Evolutionary conservation across 345 rosid species (phyloP), one percentile per base, ranked within the genome.

Genomic region (Brassica nigra): DNA sequence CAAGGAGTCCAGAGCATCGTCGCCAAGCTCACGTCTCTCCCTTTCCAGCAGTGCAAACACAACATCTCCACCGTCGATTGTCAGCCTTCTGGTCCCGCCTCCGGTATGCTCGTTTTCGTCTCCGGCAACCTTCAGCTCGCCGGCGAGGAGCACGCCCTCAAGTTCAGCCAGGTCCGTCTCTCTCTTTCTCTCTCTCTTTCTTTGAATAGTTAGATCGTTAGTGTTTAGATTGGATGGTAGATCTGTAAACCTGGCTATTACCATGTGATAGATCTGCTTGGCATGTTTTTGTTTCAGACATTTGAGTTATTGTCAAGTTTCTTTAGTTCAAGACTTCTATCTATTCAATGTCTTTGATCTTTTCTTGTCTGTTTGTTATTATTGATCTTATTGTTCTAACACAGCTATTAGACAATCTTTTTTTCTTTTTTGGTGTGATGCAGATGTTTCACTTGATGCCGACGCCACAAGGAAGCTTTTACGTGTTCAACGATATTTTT

Each of bases 371-470:
- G 54, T 74, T 58, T 36, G 52, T 42, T 23, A 6, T 12, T 4
- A 0, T 66, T 66, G 68, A 52, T 72, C 31, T 29, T 73, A 37
- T 31, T 37, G 55, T 55, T 64, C 62, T 64, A 39, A 80, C 39
- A 9, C 37, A 6, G 4, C 7, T 2, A 18, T 18, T 18, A 18
- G 0, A 18, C 18, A 18, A 0, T 75, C 4, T 3, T 1, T 11
- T 3, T n/a, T 85, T 12, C 8, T 61, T 78, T 76, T 54, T 16
- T 3, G 3, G 0, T 55, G 85, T 59, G 74, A 67, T 73, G 0
- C 89, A 95, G 98, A 88, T 95, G 99, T 95, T 95, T 83, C 99
- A 95, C 79, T 88, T 95, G 94, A 95, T 95, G 93, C 98, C 99
- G 16, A 89, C 96, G 15, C 89, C 95, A 33, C 96, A 89, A 81